These are phyloP conservation scores for Claviceps monticola DNA, from an alignment of 2,329 filamentous ascomycete genomes.

Conservation along the genomic window DNA sequence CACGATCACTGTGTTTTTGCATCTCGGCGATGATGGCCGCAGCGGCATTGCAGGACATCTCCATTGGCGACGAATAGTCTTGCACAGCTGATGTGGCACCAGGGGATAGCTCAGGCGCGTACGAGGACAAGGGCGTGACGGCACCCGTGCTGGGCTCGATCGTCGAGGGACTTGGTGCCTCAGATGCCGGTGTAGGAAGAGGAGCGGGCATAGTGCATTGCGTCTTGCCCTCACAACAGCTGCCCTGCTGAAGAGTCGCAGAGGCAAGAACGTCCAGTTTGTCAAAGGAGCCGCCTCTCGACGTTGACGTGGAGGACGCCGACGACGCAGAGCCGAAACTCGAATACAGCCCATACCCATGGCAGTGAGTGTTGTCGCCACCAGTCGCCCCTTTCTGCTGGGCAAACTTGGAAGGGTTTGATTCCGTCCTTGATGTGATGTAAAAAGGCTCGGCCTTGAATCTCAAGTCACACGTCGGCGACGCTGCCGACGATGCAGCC, in stretches of 20 bases:
- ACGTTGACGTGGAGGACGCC: background rate
- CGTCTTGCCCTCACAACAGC: slow-evolving; percentile 11
- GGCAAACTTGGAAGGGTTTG: background rate
- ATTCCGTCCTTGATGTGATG: background rate
- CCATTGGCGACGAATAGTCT: slow-evolving; percentile 14
- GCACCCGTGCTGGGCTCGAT: slow-evolving; percentile 11
- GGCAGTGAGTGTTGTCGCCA: background rate
- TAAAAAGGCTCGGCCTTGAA: background rate
- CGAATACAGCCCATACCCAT: background rate
- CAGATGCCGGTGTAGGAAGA: slow-evolving; percentile 10
- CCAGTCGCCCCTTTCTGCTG: background rate
- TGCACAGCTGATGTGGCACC: slow-evolving; percentile 2
- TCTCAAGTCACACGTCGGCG: background rate
- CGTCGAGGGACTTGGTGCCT: slow-evolving; percentile 12
- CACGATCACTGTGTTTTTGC: slow-evolving; percentile 19
- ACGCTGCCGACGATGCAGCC: background rate
- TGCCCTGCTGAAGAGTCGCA: slow-evolving; percentile 20
- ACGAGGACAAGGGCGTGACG: slow-evolving; percentile 9
- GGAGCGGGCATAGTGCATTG: slow-evolving; percentile 9
- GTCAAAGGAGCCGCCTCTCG: slow-evolving; percentile 15
- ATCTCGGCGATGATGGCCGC: slow-evolving; percentile 26
- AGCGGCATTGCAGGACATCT: slow-evolving; percentile 22
- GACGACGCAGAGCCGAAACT: background rate
- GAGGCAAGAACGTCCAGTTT: slow-evolving; percentile 25
- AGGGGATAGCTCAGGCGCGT: slow-evolving; percentile 6